phyloP scores from a whole-genome alignment of 2,329 filamentous ascomycete genomes.

The Passalora sequoiae region DNA sequence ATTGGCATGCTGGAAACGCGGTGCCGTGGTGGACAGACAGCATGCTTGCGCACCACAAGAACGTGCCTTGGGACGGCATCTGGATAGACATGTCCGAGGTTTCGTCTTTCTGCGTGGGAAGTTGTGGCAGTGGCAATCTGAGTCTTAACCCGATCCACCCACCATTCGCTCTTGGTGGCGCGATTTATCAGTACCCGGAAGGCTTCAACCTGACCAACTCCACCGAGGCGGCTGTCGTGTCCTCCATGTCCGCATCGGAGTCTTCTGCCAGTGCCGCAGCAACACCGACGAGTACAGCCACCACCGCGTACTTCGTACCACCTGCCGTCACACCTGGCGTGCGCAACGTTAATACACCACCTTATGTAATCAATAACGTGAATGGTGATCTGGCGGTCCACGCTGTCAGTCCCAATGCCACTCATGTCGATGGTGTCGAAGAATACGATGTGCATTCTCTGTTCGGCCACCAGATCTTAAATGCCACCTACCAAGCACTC shows the following conservation, averaged over 20 bases:
- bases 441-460: conserved; percentile 85
- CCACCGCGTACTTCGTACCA: conserved; percentile 19
- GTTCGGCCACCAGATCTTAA: conserved; percentile 68
- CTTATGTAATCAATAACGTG: conserved; percentile 39
- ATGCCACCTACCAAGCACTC: conserved; percentile 70
- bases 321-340: conserved; percentile 26
- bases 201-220: conserved; percentile 64
- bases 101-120: conserved; percentile 63
- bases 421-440: conserved; percentile 63
- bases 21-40: conserved; percentile 56
- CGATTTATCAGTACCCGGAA: conserved; percentile 58
- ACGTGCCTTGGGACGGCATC: conserved; percentile 49
- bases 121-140: conserved; percentile 62
- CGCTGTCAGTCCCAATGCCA: conserved; percentile 71
- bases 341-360: conserved; percentile 30
- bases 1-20: conserved; percentile 56
- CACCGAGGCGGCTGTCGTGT: conserved; percentile 60
- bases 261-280: conserved; percentile 38
- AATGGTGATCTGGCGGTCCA: conserved; percentile 67
- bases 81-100: conserved; percentile 62
- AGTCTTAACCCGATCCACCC: conserved; percentile 65
- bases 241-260: conserved; percentile 51
- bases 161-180: conserved; percentile 56
- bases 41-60: conserved; percentile 48
- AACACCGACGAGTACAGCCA: conserved; percentile 19